These are phyloP conservation scores for Taphrina flavorubra DNA, from an alignment of 1,139 yeast species.

Conservation along the genomic window DNA sequence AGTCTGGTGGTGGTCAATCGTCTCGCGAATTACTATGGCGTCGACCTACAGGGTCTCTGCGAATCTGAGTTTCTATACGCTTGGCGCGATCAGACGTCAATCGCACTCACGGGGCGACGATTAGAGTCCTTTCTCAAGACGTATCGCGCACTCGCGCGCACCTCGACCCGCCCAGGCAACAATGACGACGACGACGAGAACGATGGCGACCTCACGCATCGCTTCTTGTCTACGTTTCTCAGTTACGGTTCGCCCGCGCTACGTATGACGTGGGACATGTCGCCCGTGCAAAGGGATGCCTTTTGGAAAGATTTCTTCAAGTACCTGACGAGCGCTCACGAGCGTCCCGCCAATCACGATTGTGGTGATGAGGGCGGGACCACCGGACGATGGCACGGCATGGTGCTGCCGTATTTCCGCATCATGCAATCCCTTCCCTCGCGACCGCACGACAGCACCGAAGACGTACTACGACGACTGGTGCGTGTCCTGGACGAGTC, in stretches of 20 bases:
- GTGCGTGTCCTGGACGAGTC: neutral
- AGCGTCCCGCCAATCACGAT: neutral
- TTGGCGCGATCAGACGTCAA: neutral
- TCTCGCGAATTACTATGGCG: conserved; percentile 8
- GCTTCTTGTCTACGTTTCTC: neutral
- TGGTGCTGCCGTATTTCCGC: conserved; percentile 24
- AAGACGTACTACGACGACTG: neutral
- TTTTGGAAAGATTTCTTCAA: neutral
- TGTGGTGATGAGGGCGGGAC: too few species aligned
- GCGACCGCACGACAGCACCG: neutral
- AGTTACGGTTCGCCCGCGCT: neutral
- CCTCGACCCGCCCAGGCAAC: neutral
- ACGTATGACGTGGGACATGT: neutral
- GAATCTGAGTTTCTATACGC: neutral
- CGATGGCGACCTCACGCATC: neutral
- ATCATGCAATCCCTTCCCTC: conserved; percentile 14
- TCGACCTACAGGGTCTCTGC: neutral
- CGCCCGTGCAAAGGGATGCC: neutral
- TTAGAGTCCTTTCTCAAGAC: conserved; percentile 11
- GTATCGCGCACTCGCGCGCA: conserved; percentile 3
- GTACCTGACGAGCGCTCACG: neutral
- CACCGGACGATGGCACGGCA: neutral
- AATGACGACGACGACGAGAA: neutral
- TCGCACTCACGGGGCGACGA: neutral
- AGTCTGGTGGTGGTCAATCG: conserved; percentile 14